A percentile compares a stretch with the other conserved stretches of the same genome.
phyloP scores from a whole-genome alignment of 2,329 filamentous ascomycete genomes.

The Hawksworthiomyces lignivorus region DNA sequence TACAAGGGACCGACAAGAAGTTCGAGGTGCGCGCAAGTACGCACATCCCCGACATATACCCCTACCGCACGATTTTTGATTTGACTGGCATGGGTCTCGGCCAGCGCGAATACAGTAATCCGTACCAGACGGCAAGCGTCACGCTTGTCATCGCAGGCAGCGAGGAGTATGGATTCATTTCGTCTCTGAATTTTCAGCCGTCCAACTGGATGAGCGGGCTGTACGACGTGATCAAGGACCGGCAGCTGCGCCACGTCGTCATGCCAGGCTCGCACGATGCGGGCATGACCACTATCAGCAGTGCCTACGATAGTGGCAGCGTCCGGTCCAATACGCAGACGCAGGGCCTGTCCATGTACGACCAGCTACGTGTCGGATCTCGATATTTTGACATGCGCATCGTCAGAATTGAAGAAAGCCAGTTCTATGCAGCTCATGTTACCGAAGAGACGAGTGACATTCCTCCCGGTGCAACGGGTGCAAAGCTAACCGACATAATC shows the following conservation, averaged over 20 bases:
- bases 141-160: constrained; percentile 28
- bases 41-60: constrained; percentile 20
- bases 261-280: constrained; percentile 42
- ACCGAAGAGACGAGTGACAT: too few relatives aligned
- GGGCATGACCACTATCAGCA: constrained; percentile 37
- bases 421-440: too few relatives aligned
- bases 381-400: constrained; percentile 42
- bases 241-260: constrained; percentile 35
- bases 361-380: constrained; percentile 37
- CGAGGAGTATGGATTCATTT: constrained; percentile 23
- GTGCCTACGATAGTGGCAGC: constrained; percentile 26
- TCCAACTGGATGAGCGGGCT: constrained; percentile 26
- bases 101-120: constrained; percentile 23
- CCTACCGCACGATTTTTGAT: constrained; percentile 12
- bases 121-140: too few relatives aligned
- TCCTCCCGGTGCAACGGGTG: too few relatives aligned
- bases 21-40: constrained; percentile 25
- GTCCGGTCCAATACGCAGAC: constrained; percentile 34
- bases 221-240: constrained; percentile 26
- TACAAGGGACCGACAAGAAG: constrained; percentile 23
- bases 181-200: constrained; percentile 21
- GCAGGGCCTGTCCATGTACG: constrained; percentile 35
- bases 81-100: too few relatives aligned
- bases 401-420: constrained; percentile 21
- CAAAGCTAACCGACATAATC: too few relatives aligned